Percentiles rank a stretch among this genome's conserved stretches.
phyloP scores from a whole-genome alignment of 495 filamentous ascomycete species.

The Haplographium delicatum region DNA sequence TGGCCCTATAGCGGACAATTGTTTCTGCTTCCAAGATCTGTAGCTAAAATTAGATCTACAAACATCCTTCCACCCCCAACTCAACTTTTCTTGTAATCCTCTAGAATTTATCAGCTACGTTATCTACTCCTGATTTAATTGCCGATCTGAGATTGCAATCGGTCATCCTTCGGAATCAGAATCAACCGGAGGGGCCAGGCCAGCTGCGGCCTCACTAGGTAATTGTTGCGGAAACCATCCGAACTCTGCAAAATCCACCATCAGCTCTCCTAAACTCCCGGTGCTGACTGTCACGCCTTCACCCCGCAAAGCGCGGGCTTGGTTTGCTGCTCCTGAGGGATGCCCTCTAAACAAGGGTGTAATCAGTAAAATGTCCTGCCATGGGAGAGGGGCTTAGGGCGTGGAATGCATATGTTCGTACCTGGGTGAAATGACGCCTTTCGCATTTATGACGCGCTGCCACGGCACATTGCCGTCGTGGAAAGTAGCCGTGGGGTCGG shows the following conservation, averaged over 20 bases:
- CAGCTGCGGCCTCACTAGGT: constrained; percentile 30
- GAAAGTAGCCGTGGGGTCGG: constrained; percentile 43
- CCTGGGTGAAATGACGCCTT: constrained; percentile 81
- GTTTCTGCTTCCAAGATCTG: constrained; percentile 13
- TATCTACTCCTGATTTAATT: no score
- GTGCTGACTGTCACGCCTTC: constrained; percentile 66
- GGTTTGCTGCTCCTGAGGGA: constrained; percentile 60
- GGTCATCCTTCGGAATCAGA: constrained; percentile 15
- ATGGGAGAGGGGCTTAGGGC: no score
- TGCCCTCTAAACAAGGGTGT: constrained; percentile 42
- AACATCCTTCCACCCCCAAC: constrained; percentile 7
- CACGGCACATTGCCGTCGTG: constrained; percentile 80
- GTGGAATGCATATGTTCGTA: constrained; percentile 29
- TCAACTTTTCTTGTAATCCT: not conserved
- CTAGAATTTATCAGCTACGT: no score
- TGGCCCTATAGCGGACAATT: constrained; percentile 3
- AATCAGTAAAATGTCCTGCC: no score
- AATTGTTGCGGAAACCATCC: constrained; percentile 71
- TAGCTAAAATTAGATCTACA: constrained; percentile 24
- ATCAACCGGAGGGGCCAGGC: constrained; percentile 10
- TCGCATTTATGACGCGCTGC: constrained; percentile 88
- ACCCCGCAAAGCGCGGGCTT: constrained; percentile 57
- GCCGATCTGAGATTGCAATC: not conserved
- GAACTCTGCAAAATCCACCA: constrained; percentile 59
- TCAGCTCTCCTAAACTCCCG: constrained; percentile 63